Evolutionary conservation across 352 stramenopile genomes (phyloP).

Genomic region (Phytophthora constricta): DNA sequence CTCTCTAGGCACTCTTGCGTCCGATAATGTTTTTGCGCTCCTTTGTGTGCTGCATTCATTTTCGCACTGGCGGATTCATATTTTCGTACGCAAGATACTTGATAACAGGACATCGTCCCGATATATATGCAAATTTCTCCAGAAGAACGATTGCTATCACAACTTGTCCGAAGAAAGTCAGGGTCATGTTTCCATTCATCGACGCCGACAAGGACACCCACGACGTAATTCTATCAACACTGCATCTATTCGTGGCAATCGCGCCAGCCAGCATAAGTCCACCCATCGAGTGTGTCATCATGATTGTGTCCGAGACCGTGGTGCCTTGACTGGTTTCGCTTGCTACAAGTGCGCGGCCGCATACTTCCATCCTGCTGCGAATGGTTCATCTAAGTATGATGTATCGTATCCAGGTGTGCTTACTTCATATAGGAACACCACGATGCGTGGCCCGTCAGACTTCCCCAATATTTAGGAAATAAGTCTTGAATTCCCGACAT

Average conservation of each 20-base stretch:
- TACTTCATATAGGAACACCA: conserved; percentile 29
- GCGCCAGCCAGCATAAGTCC: conserved; percentile 27
- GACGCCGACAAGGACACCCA: conserved; percentile 42
- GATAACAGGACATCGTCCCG: conserved; percentile 19
- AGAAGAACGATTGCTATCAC: conserved; percentile 11
- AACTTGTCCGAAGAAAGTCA: conserved; percentile 19
- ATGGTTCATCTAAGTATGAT: conserved; percentile 25
- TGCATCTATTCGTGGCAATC: conserved; percentile 30
- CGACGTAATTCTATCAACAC: conserved; percentile 22
- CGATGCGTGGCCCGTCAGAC: conserved; percentile 19
- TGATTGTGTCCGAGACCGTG: conserved; percentile 25
- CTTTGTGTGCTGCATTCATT: conserved; percentile 23
- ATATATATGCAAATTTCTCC: conserved; percentile 16
- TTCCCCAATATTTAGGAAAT: conserved; percentile 33
- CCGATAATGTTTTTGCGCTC: conserved; percentile 11
- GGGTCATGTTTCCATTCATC: conserved; percentile 33
- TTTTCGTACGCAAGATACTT: conserved; percentile 38
- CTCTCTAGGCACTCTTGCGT: not conserved
- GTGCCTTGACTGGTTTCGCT: conserved; percentile 20
- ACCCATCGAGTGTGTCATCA: conserved; percentile 34
- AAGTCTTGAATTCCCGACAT: too few relatives aligned
- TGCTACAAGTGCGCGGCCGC: conserved; percentile 11
- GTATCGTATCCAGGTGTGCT: conserved; percentile 26
- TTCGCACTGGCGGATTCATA: conserved; percentile 10
- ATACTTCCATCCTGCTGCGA: conserved; percentile 32